phyloP scores from a whole-genome alignment of 768 basidiomycete species.

The Kwoniella mangroviensis region DNA sequence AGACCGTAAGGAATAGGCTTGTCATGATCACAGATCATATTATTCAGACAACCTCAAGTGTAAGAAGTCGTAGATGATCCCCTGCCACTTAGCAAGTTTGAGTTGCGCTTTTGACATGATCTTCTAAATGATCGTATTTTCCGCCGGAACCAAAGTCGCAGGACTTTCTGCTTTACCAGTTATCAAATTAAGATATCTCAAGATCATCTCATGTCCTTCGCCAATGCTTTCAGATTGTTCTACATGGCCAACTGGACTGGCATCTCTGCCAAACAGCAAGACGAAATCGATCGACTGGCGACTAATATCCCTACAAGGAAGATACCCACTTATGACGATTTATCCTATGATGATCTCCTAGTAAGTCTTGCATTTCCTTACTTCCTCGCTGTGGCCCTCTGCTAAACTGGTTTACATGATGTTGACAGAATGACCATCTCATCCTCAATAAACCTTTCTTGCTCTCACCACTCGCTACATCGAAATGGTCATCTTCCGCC shows the following conservation, averaged over 20 bases:
- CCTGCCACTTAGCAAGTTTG: too few relatives aligned
- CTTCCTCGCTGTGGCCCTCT: neutral
- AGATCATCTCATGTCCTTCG: too few relatives aligned
- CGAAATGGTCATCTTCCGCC: slow-evolving; percentile 29
- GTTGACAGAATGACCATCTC: slow-evolving; percentile 38
- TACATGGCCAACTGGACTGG: slow-evolving; percentile 18
- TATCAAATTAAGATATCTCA: too few relatives aligned
- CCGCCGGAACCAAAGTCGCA: too few relatives aligned
- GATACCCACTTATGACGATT: slow-evolving; percentile 36
- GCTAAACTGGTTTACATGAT: neutral
- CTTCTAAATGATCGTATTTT: too few relatives aligned
- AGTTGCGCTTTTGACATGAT: too few relatives aligned
- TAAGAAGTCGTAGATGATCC: too few relatives aligned
- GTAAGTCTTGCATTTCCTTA: slow-evolving; percentile 11
- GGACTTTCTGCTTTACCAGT: too few relatives aligned
- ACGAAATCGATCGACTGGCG: neutral
- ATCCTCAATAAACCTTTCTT: slow-evolving; percentile 45
- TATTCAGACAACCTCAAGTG: too few relatives aligned
- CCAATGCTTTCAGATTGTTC: too few relatives aligned
- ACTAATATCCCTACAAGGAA: slow-evolving; percentile 14
- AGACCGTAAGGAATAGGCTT: too few relatives aligned
- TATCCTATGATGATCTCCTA: slow-evolving; percentile 31
- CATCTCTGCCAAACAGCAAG: slow-evolving; percentile 3
- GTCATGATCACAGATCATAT: too few relatives aligned
- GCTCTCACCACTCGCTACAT: slow-evolving; percentile 28